These are phyloP conservation scores for Setomelanomma holmii DNA, from an alignment of 2,329 filamentous ascomycete genomes.

Conservation along the genomic window DNA sequence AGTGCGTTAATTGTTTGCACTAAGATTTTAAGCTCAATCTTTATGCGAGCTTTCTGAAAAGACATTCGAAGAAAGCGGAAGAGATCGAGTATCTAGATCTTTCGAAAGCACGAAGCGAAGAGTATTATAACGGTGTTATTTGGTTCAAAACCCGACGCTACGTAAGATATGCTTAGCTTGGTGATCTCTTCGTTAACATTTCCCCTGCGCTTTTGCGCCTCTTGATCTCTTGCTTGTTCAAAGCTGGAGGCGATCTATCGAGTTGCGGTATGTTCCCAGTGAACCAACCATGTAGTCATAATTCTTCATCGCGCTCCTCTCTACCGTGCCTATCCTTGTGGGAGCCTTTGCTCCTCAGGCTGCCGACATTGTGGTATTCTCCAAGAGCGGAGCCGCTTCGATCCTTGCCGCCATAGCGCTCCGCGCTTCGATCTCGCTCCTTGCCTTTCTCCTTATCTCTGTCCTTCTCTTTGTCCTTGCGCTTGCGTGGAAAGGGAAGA, in stretches of 20 bases:
- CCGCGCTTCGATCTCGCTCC: constrained; percentile 7
- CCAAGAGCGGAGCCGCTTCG: constrained; percentile 24
- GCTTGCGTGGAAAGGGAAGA: constrained; percentile 45
- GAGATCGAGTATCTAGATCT: too few relatives aligned
- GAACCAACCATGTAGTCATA: constrained; percentile 49
- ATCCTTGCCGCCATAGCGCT: constrained; percentile 9
- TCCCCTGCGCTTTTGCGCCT: constrained; percentile 42
- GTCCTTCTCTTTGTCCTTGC: constrained; percentile 36
- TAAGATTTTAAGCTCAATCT: too few relatives aligned
- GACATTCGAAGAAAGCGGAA: too few relatives aligned
- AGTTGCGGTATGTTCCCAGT: constrained; percentile 21
- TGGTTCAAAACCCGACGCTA: too few relatives aligned
- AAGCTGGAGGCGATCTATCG: constrained; percentile 10
- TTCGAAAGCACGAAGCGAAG: too few relatives aligned
- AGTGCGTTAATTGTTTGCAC: too few relatives aligned
- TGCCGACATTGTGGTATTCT: constrained; percentile 20
- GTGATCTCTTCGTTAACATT: constrained; percentile 20
- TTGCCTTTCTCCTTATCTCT: constrained; percentile 27
- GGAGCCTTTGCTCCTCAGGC: constrained; percentile 13
- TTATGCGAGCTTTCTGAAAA: too few relatives aligned
- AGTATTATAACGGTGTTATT: too few relatives aligned
- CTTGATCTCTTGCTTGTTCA: constrained; percentile 31
- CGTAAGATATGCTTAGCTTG: too few relatives aligned
- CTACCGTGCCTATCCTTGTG: constrained; percentile 6
- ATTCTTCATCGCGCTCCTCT: constrained; percentile 30